phyloP scores from a whole-genome alignment of 306 rosid species.

The Cercis canadensis region DNA sequence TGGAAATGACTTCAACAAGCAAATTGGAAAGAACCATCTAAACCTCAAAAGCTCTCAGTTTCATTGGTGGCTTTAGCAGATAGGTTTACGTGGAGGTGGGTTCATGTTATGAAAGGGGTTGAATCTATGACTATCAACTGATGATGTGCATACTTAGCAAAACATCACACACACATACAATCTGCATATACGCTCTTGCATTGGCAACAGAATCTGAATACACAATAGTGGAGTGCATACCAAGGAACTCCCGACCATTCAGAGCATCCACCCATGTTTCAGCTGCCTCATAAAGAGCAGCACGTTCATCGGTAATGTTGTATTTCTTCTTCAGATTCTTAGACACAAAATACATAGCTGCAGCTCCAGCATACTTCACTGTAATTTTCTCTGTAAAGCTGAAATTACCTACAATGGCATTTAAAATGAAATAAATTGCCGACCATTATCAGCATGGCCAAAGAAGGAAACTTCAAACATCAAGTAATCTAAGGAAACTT shows the following conservation, averaged over 20 bases:
- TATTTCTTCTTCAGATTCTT: slow-evolving; percentile 95
- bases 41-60: too few relatives aligned
- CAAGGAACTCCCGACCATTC: slow-evolving; percentile 84
- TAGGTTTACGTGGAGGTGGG: too few relatives aligned
- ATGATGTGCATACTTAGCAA: not conserved
- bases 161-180: slow-evolving; percentile 2
- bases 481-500: slow-evolving; percentile 19
- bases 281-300: slow-evolving; percentile 91
- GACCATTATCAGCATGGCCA: slow-evolving; percentile 22
- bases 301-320: slow-evolving; percentile 94
- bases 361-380: slow-evolving; percentile 95
- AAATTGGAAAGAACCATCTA: too few relatives aligned
- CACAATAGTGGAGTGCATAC: slow-evolving; percentile 51
- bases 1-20: too few relatives aligned
- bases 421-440: slow-evolving; percentile 1
- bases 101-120: too few relatives aligned
- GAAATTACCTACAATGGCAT: slow-evolving; percentile 71
- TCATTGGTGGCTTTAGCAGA: too few relatives aligned
- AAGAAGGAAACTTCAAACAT: slow-evolving; percentile 10
- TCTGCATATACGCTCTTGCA: slow-evolving; percentile 19
- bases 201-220: slow-evolving; percentile 16
- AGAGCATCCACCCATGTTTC: slow-evolving; percentile 96
- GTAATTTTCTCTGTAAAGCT: slow-evolving; percentile 73
- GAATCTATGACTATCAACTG: too few relatives aligned
- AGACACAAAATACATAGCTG: slow-evolving; percentile 95